Evolutionary conservation across 148 eudicot genomes (phyloP), one percentile per base, ranked within the genome.

Genomic region (Fagopyrum tataricum): DNA sequence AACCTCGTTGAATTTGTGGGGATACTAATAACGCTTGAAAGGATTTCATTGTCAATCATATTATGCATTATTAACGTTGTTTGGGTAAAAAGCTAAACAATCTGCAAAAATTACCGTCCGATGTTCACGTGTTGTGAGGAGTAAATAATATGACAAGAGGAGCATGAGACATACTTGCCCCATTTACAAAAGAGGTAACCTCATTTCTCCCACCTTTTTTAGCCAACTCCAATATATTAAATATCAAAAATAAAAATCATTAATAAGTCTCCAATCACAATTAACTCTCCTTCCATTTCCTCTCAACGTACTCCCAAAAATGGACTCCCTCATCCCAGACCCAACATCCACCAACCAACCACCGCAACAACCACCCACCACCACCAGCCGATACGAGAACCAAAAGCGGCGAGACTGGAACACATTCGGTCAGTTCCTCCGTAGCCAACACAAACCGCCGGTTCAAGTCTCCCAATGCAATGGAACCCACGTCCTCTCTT

Each of bases 351-450:
- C 6, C 71, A 72, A 1, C 68, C 73, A 10, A 5, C 69, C 68
- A 0, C 68, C 68, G 2, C 37, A 31, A 31, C 37, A 31, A 31
- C 0, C 68, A 14, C 3, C 42, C 17, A 12, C 67, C 17, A 11
- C 17, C 17, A 26, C 5, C 79, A 90, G 92, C 78, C 85, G 91
- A 9, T 88, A 90, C 39, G 91, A 90, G 85, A 86, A 88, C 1
- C 91, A 90, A 44, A 87, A 90, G 49, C 74, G 95, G 1, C 84
- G 95, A 7, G 95, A 90, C 67, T 90, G 95, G 95, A 90, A 86
- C 84, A 90, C 96, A 7, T 90, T 90, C 47, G 84, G 96, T 4
- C 96, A 90, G 62, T 90, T 83, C 87, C 68, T 90, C 62, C 80
- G 82, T 76, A 86, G 85, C 73, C 91, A 84, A 59, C 73, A 90